Percentiles rank a stretch among this genome's conserved stretches.
phyloP scores from a whole-genome alignment of 1,139 yeast species.

The Scheffersomyces quercinus region DNA sequence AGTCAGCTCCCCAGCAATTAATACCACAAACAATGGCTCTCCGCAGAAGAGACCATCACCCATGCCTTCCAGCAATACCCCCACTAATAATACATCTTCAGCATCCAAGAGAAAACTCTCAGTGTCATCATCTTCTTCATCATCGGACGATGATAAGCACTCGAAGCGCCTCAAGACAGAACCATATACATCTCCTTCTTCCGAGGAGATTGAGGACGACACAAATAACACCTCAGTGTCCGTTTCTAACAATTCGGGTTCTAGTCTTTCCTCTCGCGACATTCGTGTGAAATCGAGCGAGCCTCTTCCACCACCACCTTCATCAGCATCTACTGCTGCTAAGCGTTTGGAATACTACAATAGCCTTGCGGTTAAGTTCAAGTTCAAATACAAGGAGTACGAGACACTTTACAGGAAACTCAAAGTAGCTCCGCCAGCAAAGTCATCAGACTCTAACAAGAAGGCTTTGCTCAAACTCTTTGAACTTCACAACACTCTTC shows the following conservation, averaged over 20 bases:
- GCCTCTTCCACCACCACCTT: not conserved
- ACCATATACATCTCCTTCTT: conserved; percentile 18
- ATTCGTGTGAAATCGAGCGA: not conserved
- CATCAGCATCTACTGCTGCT: conserved; percentile 11
- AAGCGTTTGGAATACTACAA: conserved; percentile 24
- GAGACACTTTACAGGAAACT: conserved; percentile 28
- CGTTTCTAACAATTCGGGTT: not conserved
- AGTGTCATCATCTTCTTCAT: conserved; percentile 19
- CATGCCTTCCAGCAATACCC: not conserved
- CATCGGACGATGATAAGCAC: conserved; percentile 17
- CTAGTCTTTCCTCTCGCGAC: not conserved
- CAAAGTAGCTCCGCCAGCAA: conserved; percentile 7
- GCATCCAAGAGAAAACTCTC: conserved; percentile 14
- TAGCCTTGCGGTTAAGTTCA: conserved; percentile 38
- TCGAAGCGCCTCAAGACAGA: conserved; percentile 14
- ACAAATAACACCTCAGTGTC: conserved; percentile 1
- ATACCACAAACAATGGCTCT: conserved; percentile 4
- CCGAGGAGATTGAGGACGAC: conserved; percentile 12
- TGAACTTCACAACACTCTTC: conserved; percentile 24
- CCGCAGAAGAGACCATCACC: conserved; percentile 2
- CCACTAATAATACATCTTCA: not conserved
- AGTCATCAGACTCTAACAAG: conserved; percentile 14
- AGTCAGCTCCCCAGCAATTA: conserved; percentile 10
- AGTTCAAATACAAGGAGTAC: conserved; percentile 40
- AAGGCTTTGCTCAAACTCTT: conserved; percentile 21